Base-by-base conservation (phyloP, 805 yeast species). In the Candida rishiriensis region DNA sequence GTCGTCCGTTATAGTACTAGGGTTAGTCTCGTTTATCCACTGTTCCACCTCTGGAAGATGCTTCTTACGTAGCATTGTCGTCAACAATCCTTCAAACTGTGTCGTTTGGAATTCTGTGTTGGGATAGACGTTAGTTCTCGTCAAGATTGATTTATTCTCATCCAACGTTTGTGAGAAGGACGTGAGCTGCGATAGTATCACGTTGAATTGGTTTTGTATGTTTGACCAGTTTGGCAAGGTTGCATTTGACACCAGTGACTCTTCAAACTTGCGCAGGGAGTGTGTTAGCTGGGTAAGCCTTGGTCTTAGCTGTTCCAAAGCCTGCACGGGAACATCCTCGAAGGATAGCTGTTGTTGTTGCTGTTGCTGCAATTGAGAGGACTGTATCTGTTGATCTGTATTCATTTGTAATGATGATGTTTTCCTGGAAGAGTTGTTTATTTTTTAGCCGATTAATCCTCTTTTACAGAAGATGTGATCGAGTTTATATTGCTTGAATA, bases 41-140 rank as follows among this genome's bases (percentile, higher is more conserved):
- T 79, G 85, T 41, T 81, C 86, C 2, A 91, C 95, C 50, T 90
- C 97, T 0, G 99, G 98, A 10, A 87, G 69, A 40, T 84, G 83
- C 60, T 90, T 91, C 61, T 90, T 93, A 46, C 98, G 75, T 47
- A 93, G 64, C 47, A 93, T 69, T 0, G 97, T 89, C 0, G 95
- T 85, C 40, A 90, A 66, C 31, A 93, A 71, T 2, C 88, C 86
- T 55, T 86, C 90, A 51, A 87, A 90, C 36, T 87, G 85, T 1
- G 88, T 77, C 0, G 95, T 79, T 9, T 97, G 97, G 60, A 91
- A 93, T 16, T 76, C 75, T 0, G 90, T 84, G 42, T 87, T 69
- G 1, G 99, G 99, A 57, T 79, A 91, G 1, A 82, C 90, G 41
- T 86, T 88, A 0, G 95, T 81, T 5, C 77, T 65, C 37, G 75